Evolutionary conservation across 371 early-diverging fungal species (phyloP), one percentile per base, ranked within the genome.

Genomic region (Umbelopsis sp.): DNA sequence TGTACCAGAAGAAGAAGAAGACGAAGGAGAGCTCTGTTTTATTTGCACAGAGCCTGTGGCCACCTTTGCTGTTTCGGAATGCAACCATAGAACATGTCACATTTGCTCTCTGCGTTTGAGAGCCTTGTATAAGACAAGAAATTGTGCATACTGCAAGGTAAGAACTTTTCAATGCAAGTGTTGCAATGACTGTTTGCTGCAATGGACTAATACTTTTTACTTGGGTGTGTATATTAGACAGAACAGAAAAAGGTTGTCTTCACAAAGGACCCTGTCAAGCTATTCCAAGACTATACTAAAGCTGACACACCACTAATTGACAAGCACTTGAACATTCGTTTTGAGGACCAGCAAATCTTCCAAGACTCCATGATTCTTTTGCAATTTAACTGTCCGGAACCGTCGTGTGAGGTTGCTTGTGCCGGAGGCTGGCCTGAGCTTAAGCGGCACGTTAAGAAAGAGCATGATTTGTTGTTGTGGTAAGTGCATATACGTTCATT

Each of bases 61-160:
- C 22, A 91, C 84, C 65, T 94, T 86, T 74, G 94, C 97, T 6
- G 84, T 98, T n/a, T 92, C 94, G 8, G 84, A 84, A 65, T 98
- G 98, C 78, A 92, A 96, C 76, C 98, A 98, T 78, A 84, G 89
- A 20, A 91, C 92, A 3, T 98, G 98, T 80, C 94, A 95, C 69
- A 76, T 90, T 6, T 98, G 98, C 80, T 90, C 90, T 11, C 81
- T 98, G 53, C 87, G 98, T 44, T 72, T 97, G 53, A 84, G 98
- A 62, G 93, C 96, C 16, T 80, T 97, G 10, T 95, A 96, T 79
- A 89, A 94, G 76, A 89, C 86, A 46, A 87, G 85, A 35, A 84
- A 88, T 45, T 98, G 98, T 73, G 89, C 95, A 46, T 87, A 90
- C 71, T 98, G 98, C 88, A 98, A 98, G 85, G 94, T 92, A 80